Base-by-base conservation (phyloP, 352 stramenopile species). In the Phytophthora sansomeana region DNA sequence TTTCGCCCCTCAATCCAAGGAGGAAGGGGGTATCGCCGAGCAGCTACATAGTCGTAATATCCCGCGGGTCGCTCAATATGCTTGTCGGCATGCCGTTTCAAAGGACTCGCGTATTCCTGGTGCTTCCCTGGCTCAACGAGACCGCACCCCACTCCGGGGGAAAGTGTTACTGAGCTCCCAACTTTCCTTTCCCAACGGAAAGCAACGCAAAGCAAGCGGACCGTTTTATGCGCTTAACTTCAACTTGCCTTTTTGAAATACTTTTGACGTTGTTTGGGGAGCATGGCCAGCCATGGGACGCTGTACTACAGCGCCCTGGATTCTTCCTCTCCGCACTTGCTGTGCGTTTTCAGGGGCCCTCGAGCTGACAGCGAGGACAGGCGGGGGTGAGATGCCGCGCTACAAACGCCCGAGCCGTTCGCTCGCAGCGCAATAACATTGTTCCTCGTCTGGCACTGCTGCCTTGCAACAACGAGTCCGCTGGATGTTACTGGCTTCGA, bases 401-500 rank as follows among this genome's bases (percentile, higher is more conserved):
- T 16, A 24, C 21, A 24, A 24, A 24, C 21, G 21, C 21, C 21
- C 32, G 0, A 16, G 14, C 10, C 39, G 39, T 28, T 24, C 7
- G 39, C 16, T 44, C n/a, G n/a, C 39, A 21, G 14, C 6, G 39
- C 24, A 46, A 46, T 28, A 46, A 46, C 6, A 46, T 46, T 10
- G 17, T 1, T 13, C 5, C 14, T 21, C 38, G 14, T 16, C 24
- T 0, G 1, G n/a, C 16, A n/a, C 6, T 44, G 38, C 4, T 44
- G 38, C 5, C 21, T 24, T 24, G 21, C 21, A 24, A 24, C 21
- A 24, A 24, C 21, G 17, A 24, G 6, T 46, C 39, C 39, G 39
- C 39, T 46, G 39, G n/a, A 46, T 46, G 39, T 26, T 46, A 46
- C 39, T 46, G 39, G 39, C 39, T 14, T 19, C 26, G 16, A 19